These are phyloP conservation scores for Dovyalis caffra DNA, from an alignment of 345 rosid species.

Conservation along the genomic window DNA sequence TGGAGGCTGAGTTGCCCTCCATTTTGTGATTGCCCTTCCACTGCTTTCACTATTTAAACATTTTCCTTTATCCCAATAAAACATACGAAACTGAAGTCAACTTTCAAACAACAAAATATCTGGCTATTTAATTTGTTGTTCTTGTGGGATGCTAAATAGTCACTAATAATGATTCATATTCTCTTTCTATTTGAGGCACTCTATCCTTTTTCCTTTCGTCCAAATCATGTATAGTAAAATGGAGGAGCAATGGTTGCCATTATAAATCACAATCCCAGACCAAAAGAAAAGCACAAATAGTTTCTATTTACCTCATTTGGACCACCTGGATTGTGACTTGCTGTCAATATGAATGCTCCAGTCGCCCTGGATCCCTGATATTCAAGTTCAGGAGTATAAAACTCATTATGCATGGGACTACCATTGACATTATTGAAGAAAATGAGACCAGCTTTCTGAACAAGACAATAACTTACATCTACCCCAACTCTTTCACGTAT, in stretches of 20 bases:
- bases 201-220: background rate
- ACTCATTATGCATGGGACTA: background rate
- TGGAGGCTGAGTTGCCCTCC: background rate
- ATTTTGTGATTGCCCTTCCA: background rate
- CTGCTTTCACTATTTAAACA: background rate
- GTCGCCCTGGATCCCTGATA: slow-evolving; percentile 91
- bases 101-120: too few relatives aligned
- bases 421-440: background rate
- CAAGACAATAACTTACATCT: slow-evolving; percentile 65
- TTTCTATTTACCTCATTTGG: slow-evolving; percentile 70
- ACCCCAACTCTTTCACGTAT: slow-evolving; percentile 88
- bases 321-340: slow-evolving; percentile 99
- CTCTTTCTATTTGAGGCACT: background rate
- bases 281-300: background rate
- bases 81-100: too few relatives aligned
- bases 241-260: background rate
- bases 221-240: background rate
- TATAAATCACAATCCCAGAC: background rate
- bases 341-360: slow-evolving; percentile 94
- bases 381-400: slow-evolving; percentile 19
- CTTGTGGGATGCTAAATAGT: background rate
- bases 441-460: slow-evolving; percentile 1
- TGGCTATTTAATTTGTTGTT: background rate
- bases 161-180: background rate
- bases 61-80: too few relatives aligned